phyloP scores from a whole-genome alignment of 306 rosid species.

The Trifolium fragiferum region DNA sequence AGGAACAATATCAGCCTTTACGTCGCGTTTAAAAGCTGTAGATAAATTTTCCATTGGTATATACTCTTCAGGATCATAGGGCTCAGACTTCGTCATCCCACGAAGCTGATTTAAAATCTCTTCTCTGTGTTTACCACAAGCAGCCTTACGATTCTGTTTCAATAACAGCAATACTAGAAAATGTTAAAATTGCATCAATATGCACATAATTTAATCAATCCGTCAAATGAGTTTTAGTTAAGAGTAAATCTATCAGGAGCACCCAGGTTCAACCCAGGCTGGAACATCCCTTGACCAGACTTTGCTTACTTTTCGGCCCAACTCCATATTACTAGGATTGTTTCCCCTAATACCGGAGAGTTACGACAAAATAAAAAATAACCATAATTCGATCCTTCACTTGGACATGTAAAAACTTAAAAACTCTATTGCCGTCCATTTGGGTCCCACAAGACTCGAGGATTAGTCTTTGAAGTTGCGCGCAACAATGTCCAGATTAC shows the following conservation, averaged over 20 bases:
- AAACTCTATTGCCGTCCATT: too few relatives aligned
- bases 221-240: not conserved
- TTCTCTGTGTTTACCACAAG: slow-evolving; percentile 77
- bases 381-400: too few relatives aligned
- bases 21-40: slow-evolving; percentile 45
- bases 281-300: not conserved
- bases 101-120: slow-evolving; percentile 84
- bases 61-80: slow-evolving; percentile 50
- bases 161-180: slow-evolving; percentile 53
- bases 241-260: not conserved
- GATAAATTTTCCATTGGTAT: slow-evolving; percentile 39
- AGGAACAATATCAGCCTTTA: slow-evolving; percentile 51
- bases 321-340: not conserved
- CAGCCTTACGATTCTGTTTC: slow-evolving; percentile 81
- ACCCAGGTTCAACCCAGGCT: not conserved
- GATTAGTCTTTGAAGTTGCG: too few relatives aligned
- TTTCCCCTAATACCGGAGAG: not conserved
- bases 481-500: too few relatives aligned
- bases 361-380: not conserved
- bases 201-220: slow-evolving; percentile 9
- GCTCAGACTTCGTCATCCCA: slow-evolving; percentile 64
- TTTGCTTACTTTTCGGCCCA: not conserved
- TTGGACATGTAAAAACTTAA: too few relatives aligned
- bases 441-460: too few relatives aligned
- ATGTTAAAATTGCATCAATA: slow-evolving; percentile 46